Evolutionary conservation across 306 rosid species (phyloP).

Genomic region (Lathyrus tuberosus): DNA sequence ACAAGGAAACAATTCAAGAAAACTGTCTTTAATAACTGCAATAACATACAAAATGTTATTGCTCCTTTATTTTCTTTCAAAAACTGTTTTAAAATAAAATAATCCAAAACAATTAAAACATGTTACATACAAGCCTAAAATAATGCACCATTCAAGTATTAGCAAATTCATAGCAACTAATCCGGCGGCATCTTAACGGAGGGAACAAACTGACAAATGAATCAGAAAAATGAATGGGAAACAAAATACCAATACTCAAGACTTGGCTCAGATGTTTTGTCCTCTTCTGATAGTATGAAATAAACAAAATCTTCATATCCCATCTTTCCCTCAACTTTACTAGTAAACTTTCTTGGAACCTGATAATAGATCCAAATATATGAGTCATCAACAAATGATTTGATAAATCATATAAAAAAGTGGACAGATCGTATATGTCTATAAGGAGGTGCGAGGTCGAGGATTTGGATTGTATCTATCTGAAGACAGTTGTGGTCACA

Average conservation of each 20-base stretch:
- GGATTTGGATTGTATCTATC: conserved; percentile 27
- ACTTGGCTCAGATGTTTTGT: conserved; percentile 94
- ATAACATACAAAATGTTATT: conserved; percentile 7
- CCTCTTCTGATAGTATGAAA: conserved; percentile 97
- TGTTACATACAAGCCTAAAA: conserved; percentile 2
- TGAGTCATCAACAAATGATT: conserved; percentile 38
- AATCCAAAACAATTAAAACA: conserved; percentile 20
- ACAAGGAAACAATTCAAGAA: conserved; percentile 17
- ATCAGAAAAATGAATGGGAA: conserved; percentile 34
- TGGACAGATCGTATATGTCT: not conserved
- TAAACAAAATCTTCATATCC: conserved; percentile 99
- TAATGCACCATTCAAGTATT: conserved; percentile 13
- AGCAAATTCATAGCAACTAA: conserved; percentile 25
- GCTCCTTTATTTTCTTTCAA: conserved; percentile 1
- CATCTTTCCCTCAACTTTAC: conserved; percentile 97
- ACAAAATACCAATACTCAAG: conserved; percentile 91
- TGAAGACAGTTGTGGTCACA: conserved; percentile 29
- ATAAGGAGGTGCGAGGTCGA: conserved; percentile 1
- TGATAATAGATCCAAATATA: conserved; percentile 45
- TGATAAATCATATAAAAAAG: conserved; percentile 27
- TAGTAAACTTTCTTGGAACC: conserved; percentile 93
- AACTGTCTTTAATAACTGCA: conserved; percentile 1
- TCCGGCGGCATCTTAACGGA: conserved; percentile 13
- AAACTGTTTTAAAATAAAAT: not conserved
- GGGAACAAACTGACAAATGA: not conserved